phyloP scores from a whole-genome alignment of 2,329 filamentous ascomycete species.

The Coniella vitis region DNA sequence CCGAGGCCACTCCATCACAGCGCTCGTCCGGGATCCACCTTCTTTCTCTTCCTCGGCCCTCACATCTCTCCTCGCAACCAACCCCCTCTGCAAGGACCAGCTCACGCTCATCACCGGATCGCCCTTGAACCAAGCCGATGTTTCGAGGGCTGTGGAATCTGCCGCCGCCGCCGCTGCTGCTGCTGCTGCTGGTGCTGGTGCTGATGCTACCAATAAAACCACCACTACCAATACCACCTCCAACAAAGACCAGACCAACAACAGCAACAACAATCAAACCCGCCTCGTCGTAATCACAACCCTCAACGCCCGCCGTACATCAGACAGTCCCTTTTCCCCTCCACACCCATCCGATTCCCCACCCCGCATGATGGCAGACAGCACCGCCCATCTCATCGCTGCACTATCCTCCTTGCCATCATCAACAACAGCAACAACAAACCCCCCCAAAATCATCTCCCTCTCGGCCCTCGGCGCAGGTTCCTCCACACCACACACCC shows the following conservation, averaged over 20 bases:
- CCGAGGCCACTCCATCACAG: slow-evolving; percentile 31
- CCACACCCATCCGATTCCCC: slow-evolving; percentile 25
- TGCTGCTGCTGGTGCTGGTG: too few species aligned
- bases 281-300: slow-evolving; percentile 29
- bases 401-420: neutral
- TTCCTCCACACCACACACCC: slow-evolving; percentile 34
- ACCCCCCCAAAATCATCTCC: slow-evolving; percentile 34
- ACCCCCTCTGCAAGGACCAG: slow-evolving; percentile 6
- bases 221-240: slow-evolving; percentile 11
- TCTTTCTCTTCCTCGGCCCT: slow-evolving; percentile 15
- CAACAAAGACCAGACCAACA: too few species aligned
- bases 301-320: slow-evolving; percentile 32
- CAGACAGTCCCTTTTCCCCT: slow-evolving; percentile 33
- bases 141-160: slow-evolving; percentile 17
- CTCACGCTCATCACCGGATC: slow-evolving; percentile 29
- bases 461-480: slow-evolving; percentile 45
- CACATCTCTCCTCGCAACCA: slow-evolving; percentile 15
- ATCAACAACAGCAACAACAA: neutral
- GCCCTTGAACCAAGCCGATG: slow-evolving; percentile 28
- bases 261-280: neutral
- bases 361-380: slow-evolving; percentile 31
- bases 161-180: slow-evolving; percentile 20
- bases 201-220: slow-evolving; percentile 1
- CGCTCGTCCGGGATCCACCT: slow-evolving; percentile 29
- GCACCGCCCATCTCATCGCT: neutral